Base-by-base conservation (phyloP, 176 grass and related monocot genomes). In the Areca catechu region DNA sequence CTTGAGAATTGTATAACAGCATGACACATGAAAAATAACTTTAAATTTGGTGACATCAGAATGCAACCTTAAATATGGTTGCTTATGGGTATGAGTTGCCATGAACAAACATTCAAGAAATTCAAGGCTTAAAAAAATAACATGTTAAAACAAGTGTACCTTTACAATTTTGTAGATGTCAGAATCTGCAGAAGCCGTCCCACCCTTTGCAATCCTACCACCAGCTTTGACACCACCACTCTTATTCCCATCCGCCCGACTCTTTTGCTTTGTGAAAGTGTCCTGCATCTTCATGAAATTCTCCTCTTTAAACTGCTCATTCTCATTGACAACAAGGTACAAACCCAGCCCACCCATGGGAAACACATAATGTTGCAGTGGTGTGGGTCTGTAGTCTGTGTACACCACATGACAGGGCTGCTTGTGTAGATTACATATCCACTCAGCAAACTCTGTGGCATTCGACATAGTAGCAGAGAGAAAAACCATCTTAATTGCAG, bases 401-500 rank as follows among this genome's bases (percentile, higher is more conserved):
- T 98, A 98, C 37, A 98, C 93, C 49, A 98, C 93, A 7, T 98
- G 88, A 63, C 88, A 98, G 28, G 93, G 93, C 52, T 98, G 87
- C 72, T 98, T 89, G 70, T 89, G 88, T 66, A 98, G 69, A 66
- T 80, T 80, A 69, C 93, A 92, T 75, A 98, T 98, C 88, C 93
- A 98, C 70, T 92, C 93, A 19, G 93, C 93, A 83, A 98, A 98
- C 79, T 98, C 88, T 0, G 87, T 92, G 6, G 93, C 93, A 63
- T 98, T 98, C 0, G 93, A 98, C 93, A 92, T 98, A 53, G 93
- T 98, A 34, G 93, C 92, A 20, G 92, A 91, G 30, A 97, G 81
- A 51, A 97, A 97, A 28, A 97, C 83, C 92, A 97, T 97, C 83
- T 97, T 97, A 71, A 97, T 97, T 17, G 86, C 93, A 0, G 88